These are phyloP conservation scores for Craterostigma plantagineum DNA, from an alignment of 257 asterid species.

Conservation along the genomic window DNA sequence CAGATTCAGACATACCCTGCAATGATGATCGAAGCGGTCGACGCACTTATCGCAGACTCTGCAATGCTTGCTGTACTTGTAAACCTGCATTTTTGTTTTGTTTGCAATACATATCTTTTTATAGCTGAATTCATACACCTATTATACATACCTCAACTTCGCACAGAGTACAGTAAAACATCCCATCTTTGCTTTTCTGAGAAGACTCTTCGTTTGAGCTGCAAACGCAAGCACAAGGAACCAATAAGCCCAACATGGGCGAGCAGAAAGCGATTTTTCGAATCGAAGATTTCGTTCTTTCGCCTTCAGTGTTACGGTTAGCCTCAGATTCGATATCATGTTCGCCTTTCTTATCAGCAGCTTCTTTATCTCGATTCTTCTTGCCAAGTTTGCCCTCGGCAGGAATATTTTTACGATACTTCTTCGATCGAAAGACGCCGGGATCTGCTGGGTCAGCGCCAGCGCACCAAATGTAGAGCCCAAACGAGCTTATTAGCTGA, in stretches of 20 bases:
- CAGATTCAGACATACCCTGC: constrained; percentile 60
- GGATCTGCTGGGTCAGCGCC: constrained; percentile 93
- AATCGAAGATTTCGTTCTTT: constrained; percentile 13
- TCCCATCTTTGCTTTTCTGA: constrained; percentile 86
- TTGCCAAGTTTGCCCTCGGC: constrained; percentile 25
- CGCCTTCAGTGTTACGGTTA: constrained; percentile 19
- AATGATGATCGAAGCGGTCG: constrained; percentile 88
- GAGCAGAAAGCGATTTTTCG: constrained; percentile 15
- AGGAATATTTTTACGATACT: constrained; percentile 41
- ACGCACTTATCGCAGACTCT: constrained; percentile 97
- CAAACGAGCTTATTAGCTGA: constrained; percentile 60
- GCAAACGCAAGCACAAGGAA: constrained; percentile 55
- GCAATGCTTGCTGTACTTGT: constrained; percentile 94
- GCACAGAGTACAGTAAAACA: constrained; percentile 97
- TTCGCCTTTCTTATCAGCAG: constrained; percentile 17
- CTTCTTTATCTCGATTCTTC: constrained; percentile 21
- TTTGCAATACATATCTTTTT: too few relatives aligned
- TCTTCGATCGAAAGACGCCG: constrained; percentile 78
- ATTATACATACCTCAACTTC: constrained; percentile 62
- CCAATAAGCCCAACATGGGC: constrained; percentile 25
- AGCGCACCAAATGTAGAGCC: constrained; percentile 92
- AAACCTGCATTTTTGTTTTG: constrained; percentile 47
- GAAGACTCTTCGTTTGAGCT: constrained; percentile 39
- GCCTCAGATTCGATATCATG: constrained; percentile 21
- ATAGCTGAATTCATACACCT: too few relatives aligned